Conservation (phyloP, 1,139 yeast species). For the Suhomyces taliae region DNA sequence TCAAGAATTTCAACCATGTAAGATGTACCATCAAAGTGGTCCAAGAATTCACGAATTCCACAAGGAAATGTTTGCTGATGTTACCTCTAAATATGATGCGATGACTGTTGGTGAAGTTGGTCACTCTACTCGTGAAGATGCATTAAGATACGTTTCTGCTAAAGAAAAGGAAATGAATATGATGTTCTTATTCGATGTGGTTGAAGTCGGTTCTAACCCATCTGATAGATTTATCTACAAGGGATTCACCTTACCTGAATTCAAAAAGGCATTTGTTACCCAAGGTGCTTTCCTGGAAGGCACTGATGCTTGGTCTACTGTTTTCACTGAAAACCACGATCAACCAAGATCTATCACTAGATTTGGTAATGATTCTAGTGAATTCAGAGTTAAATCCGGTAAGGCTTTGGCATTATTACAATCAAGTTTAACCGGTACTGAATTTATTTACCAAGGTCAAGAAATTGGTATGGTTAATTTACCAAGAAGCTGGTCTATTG, state of each 20-base stretch:
- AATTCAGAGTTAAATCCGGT: conserved; percentile 19
- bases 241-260: conserved; percentile 18
- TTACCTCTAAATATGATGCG: conserved; percentile 23
- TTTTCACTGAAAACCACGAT: conserved; percentile 26
- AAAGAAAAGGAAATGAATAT: conserved; percentile 26
- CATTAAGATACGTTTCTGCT: conserved; percentile 24
- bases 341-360: conserved; percentile 25
- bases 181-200: conserved; percentile 26
- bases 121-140: conserved; percentile 21
- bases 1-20: conserved; percentile 19
- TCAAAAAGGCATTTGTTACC: conserved; percentile 19
- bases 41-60: conserved; percentile 27
- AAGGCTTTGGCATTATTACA: conserved; percentile 23
- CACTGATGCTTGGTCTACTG: conserved; percentile 27
- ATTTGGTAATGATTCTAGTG: conserved; percentile 20
- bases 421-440: conserved; percentile 22
- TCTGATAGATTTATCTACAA: conserved; percentile 19
- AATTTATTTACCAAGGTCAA: conserved; percentile 27
- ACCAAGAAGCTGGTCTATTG: conserved; percentile 20
- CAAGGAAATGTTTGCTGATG: conserved; percentile 21
- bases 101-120: conserved; percentile 29
- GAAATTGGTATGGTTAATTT: conserved; percentile 26
- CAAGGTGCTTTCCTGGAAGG: conserved; percentile 20
- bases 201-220: conserved; percentile 19
- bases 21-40: conserved; percentile 18